phyloP scores from a whole-genome alignment of 108 stramenopile species.

The Nannochloropsis gaditana region DNA sequence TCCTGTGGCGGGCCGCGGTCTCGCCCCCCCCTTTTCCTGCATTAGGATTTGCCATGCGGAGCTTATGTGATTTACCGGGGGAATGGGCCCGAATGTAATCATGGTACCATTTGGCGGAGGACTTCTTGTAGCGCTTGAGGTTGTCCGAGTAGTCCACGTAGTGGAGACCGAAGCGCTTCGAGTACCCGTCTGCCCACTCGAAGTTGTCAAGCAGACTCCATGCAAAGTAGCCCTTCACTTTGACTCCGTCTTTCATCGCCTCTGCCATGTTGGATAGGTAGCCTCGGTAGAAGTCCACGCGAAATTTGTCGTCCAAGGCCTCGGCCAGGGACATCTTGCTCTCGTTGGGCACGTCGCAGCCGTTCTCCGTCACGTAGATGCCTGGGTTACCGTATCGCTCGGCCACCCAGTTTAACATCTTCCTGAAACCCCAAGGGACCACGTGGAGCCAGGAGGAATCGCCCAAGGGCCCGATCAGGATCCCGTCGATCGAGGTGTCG shows the following conservation, averaged over 20 bases:
- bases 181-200: conserved; percentile 83
- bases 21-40: background rate
- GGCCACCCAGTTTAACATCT: conserved; percentile 35
- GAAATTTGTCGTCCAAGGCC: conserved; percentile 30
- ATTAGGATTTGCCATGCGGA: background rate
- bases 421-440: conserved; percentile 40
- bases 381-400: conserved; percentile 36
- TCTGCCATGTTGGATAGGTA: conserved; percentile 32
- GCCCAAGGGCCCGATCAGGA: conserved; percentile 29
- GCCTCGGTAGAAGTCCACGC: conserved; percentile 18
- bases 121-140: conserved; percentile 63
- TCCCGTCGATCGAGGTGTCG: conserved; percentile 24
- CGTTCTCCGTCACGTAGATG: conserved; percentile 50
- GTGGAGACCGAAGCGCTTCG: conserved; percentile 70
- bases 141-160: conserved; percentile 74
- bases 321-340: conserved; percentile 26
- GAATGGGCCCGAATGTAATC: background rate
- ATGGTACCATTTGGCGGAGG: background rate
- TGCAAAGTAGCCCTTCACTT: conserved; percentile 74
- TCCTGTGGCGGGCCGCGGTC: background rate
- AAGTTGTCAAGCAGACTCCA: conserved; percentile 80
- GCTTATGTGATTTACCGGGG: background rate
- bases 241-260: conserved; percentile 40
- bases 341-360: conserved; percentile 40
- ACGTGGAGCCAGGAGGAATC: conserved; percentile 44